Base-by-base conservation (phyloP, 495 filamentous ascomycete species). In the Astrocystis sublimbata region DNA sequence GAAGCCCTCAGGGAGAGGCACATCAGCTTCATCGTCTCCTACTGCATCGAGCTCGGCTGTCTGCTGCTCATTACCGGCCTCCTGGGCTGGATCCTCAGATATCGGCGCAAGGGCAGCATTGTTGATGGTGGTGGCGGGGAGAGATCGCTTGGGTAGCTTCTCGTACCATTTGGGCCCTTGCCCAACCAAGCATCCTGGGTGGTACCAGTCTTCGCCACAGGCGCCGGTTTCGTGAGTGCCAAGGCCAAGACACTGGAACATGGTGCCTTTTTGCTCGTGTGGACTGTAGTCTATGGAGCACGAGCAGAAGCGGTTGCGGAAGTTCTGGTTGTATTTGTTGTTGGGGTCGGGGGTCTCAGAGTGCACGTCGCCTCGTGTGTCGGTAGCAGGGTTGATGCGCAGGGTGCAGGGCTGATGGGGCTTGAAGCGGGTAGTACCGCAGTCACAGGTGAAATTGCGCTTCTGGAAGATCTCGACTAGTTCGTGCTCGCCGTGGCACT, bases 201-300 rank as follows among this genome's bases (percentile, higher is more conserved):
- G 96, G 83, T 92, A 99, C 96, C 96, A 99, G 73, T 99, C 96
- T 78, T 99, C 96, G 4, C 94, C 93, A 76, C 96, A 99, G 4
- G 92, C 92, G 8, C 91, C 92, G 3, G 88, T 87, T 65, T 89
- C 89, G 35, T 84, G 84, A 0, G 86, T 87, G 0, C 92, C 92
- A 4, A 99, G 81, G 0, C 92, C 92, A 2, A 98, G 72, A 73
- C 96, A 99, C 76, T 99, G 96, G 71, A 93, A 98, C 96, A 99
- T 99, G n/a, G 92, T 97, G 2, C 94, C 94, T 66, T 92, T 93
- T 73, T 99, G 92, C 69, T 88, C 78, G 41, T 92, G 78, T 0
- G 92, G 84, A 68, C 96, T 87, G 69, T 99, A 99, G 54, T 92
- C 82, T 67, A 92, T 86, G 28, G 82, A 85, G 69, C 96, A 99